Base-by-base conservation (phyloP, 495 filamentous ascomycete species). In the Recurvomyces mirabilis region DNA sequence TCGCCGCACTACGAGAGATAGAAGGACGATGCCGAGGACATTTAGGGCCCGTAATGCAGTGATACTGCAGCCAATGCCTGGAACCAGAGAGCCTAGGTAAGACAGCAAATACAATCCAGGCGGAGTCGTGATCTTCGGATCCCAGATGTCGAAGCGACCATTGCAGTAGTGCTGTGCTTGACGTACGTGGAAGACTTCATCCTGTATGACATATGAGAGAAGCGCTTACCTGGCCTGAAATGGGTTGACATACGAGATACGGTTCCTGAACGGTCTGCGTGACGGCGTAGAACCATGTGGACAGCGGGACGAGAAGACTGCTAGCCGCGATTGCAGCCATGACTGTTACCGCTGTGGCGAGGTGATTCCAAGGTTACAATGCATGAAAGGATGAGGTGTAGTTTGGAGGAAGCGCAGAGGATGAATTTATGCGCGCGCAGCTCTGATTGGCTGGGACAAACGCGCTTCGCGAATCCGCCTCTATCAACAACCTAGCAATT, bases 51-150 rank as follows among this genome's bases (percentile, higher is more conserved):
- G 68, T 3, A 84, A 67, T 32, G 54, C 55, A 7, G 48, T 54
- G 1, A 72, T 54, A 1, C 61, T 62, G 52, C 78, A 81, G 53
- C 40, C 1, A 48, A 25, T n/a, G 48, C 22, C 2, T 32, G 39
- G 14, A 38, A 28, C 9, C 34, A 7, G 15, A 1, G 46, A 39
- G 18, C 54, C 17, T 14, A 51, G 21, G 55, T 71, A 72, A 26
- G 76, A 71, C 54, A 77, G 59, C 24, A 73, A 54, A 51, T 85
- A 94, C 67, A 96, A 69, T 15, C 88, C 93, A 5, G 91, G 87
- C 1, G 91, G 91, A 1, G 91, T 98, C 7, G 91, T 98, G 49
- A 98, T 86, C 57, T 95, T 96, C 12, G 86, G 82, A 62, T 98
- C 88, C 93, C 93, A 98, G 14, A 79, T 65, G 23, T 60, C 58